These are phyloP conservation scores for Carpinus fangiana DNA, from an alignment of 306 rosid species.

Conservation along the genomic window DNA sequence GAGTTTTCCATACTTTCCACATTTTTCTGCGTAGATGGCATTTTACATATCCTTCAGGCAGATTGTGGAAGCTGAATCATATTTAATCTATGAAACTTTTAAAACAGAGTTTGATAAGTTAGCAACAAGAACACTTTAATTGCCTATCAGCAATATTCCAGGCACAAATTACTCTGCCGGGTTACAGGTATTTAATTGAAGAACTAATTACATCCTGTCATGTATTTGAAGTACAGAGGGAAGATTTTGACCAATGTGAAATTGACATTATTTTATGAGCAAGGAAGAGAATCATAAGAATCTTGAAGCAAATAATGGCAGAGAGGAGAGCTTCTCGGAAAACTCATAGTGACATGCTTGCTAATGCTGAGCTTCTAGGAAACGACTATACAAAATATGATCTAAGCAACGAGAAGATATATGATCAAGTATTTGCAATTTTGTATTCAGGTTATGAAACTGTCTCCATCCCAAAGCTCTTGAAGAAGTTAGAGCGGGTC, in stretches of 20 bases:
- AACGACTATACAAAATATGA: slow-evolving; percentile 44
- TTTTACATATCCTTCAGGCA: slow-evolving; percentile 51
- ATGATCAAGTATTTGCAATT: slow-evolving; percentile 65
- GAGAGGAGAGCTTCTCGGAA: slow-evolving; percentile 54
- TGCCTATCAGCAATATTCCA: slow-evolving; percentile 67
- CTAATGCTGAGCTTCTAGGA: slow-evolving; percentile 35
- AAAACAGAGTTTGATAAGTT: slow-evolving; percentile 57
- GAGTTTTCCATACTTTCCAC: background rate
- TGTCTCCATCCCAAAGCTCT: slow-evolving; percentile 76
- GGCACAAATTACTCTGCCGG: slow-evolving; percentile 65
- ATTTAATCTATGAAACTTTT: slow-evolving; percentile 38
- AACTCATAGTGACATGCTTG: slow-evolving; percentile 56
- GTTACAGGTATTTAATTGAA: slow-evolving; percentile 41
- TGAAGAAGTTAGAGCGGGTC: slow-evolving; percentile 56
- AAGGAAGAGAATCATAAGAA: slow-evolving; percentile 44
- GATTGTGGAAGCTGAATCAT: slow-evolving; percentile 52
- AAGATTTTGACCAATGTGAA: background rate
- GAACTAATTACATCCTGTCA: background rate
- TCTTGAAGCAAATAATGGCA: slow-evolving; percentile 45
- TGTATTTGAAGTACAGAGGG: too few species aligned
- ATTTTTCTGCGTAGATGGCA: slow-evolving; percentile 56
- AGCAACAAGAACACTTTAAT: slow-evolving; percentile 56
- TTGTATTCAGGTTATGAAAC: slow-evolving; percentile 86
- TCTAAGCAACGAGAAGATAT: slow-evolving; percentile 60
- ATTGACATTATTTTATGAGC: slow-evolving; percentile 34